These are phyloP conservation scores for Xanthoparmelia taractica DNA, from an alignment of 495 filamentous ascomycete species.

Conservation along the genomic window DNA sequence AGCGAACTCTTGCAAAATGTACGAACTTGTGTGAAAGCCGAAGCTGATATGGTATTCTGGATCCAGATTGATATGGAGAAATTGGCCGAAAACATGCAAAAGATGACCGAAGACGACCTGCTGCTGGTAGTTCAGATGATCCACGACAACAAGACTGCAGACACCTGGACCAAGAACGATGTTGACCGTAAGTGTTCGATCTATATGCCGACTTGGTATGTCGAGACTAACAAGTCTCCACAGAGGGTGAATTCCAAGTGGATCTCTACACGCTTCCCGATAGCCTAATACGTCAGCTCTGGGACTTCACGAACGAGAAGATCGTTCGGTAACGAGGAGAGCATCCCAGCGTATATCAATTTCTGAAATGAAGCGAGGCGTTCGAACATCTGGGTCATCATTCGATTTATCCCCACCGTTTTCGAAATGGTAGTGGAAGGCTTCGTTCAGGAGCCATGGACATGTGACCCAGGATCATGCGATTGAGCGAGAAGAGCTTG, in stretches of 20 bases:
- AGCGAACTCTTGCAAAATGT: background rate
- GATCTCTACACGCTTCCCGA: slow-evolving; percentile 95
- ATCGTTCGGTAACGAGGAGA: slow-evolving; percentile 11
- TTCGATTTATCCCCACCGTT: background rate
- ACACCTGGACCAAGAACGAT: slow-evolving; percentile 95
- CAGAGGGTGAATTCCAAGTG: slow-evolving; percentile 96
- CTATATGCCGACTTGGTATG: background rate
- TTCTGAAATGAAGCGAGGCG: background rate
- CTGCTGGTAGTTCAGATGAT: slow-evolving; percentile 95
- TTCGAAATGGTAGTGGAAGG: background rate
- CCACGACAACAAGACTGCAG: slow-evolving; percentile 85
- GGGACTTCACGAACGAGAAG: slow-evolving; percentile 65
- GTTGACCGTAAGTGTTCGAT: slow-evolving; percentile 62
- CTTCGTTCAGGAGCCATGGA: background rate
- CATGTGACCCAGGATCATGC: background rate
- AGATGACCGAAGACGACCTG: slow-evolving; percentile 79
- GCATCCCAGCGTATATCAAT: background rate
- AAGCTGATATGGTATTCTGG: slow-evolving; percentile 18
- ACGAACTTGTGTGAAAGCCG: background rate
- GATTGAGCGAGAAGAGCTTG: slow-evolving; percentile 4
- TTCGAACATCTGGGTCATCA: background rate
- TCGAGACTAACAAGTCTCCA: slow-evolving; percentile 2
- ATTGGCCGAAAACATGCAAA: slow-evolving; percentile 85
- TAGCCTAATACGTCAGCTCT: slow-evolving; percentile 70
- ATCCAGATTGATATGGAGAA: slow-evolving; percentile 83